Evolutionary conservation across 495 filamentous ascomycete genomes (phyloP).

Genomic region (Daldinia grandis): DNA sequence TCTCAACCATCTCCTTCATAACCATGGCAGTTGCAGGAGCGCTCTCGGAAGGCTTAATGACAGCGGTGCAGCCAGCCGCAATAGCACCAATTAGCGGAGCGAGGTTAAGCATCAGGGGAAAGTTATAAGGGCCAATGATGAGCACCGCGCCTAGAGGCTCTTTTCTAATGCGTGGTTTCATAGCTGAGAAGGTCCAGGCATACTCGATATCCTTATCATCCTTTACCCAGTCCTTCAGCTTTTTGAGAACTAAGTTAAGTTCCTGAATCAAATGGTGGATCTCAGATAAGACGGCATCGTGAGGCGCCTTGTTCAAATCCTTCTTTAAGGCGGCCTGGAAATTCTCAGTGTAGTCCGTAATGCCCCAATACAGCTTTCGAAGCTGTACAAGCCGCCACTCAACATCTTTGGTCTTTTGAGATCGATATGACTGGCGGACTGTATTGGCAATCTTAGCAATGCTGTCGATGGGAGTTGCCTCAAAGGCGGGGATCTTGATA

Average conservation of each 20-base stretch:
- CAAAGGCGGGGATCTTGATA: slow-evolving; percentile 62
- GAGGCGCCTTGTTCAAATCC: slow-evolving; percentile 77
- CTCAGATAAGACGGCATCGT: slow-evolving; percentile 77
- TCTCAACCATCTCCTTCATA: slow-evolving; percentile 77
- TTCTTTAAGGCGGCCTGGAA: slow-evolving; percentile 73
- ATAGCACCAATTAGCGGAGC: slow-evolving; percentile 89
- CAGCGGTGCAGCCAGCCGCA: slow-evolving; percentile 85
- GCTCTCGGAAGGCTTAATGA: slow-evolving; percentile 89
- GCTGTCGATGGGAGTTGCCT: slow-evolving; percentile 70
- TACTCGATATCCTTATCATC: slow-evolving; percentile 77
- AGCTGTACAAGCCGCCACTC: slow-evolving; percentile 85
- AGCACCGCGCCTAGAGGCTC: slow-evolving; percentile 86
- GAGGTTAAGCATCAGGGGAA: slow-evolving; percentile 81
- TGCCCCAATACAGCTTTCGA: slow-evolving; percentile 90
- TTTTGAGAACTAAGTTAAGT: slow-evolving; percentile 75
- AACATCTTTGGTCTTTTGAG: slow-evolving; percentile 81
- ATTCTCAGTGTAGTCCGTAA: slow-evolving; percentile 76
- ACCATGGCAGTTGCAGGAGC: slow-evolving; percentile 78
- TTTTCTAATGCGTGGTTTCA: slow-evolving; percentile 82
- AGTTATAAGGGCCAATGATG: slow-evolving; percentile 94
- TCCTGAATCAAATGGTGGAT: slow-evolving; percentile 78
- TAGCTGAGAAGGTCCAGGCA: slow-evolving; percentile 66
- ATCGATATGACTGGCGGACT: slow-evolving; percentile 70
- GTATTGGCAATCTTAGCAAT: slow-evolving; percentile 68
- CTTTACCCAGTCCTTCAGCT: slow-evolving; percentile 81